Evolutionary conservation across 129 eudicot genomes (phyloP).

Genomic region (Flaveria robusta): DNA sequence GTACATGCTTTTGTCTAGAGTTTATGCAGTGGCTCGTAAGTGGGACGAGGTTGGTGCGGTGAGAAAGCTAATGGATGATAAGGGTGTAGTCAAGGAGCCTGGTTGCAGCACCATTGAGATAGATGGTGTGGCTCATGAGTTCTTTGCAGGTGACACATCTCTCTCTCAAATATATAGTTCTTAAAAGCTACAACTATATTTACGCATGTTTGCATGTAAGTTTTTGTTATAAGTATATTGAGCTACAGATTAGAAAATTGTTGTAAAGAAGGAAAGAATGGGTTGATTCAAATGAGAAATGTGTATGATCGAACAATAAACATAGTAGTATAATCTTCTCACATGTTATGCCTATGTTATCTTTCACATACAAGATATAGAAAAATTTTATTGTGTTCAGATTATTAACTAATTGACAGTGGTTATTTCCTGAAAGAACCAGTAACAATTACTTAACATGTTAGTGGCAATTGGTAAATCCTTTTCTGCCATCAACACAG

Average conservation of each 20-base stretch:
- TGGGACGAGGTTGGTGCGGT: conserved; percentile 85
- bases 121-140: conserved; percentile 69
- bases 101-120: conserved; percentile 81
- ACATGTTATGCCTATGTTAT: not conserved
- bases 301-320: not conserved
- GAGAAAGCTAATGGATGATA: conserved; percentile 65
- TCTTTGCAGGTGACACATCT: conserved; percentile 78
- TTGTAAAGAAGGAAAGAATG: not conserved
- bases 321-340: not conserved
- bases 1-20: conserved; percentile 72
- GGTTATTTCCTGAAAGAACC: too few relatives aligned
- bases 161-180: conserved; percentile 31
- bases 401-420: not conserved
- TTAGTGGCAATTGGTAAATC: too few relatives aligned
- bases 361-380: not conserved
- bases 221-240: not conserved
- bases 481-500: too few relatives aligned
- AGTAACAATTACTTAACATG: too few relatives aligned
- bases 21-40: conserved; percentile 64
- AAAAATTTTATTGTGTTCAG: not conserved
- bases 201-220: not conserved
- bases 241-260: not conserved
- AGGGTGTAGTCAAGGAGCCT: conserved; percentile 80
- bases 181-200: not conserved
- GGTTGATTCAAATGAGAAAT: not conserved